A percentile compares a stretch with the other conserved stretches of the same genome.
Conservation (phyloP, 805 yeast species). For the Metschnikowia colocasiae region DNA sequence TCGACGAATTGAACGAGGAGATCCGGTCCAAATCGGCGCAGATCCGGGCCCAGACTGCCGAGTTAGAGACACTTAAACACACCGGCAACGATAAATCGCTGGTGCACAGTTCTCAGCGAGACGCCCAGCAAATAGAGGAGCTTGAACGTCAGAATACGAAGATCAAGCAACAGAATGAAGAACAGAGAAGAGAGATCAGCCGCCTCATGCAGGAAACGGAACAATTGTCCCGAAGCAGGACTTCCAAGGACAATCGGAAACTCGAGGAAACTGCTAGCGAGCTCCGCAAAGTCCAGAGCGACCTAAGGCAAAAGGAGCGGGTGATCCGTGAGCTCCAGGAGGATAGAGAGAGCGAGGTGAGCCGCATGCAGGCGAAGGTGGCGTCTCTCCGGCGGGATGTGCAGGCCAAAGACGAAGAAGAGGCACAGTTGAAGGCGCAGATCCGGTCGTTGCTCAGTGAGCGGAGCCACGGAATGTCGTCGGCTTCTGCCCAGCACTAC, state of each 20-base stretch:
- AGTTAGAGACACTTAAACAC: background rate
- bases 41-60: background rate
- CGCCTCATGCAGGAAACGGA: constrained; percentile 7
- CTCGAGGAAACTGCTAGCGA: constrained; percentile 11
- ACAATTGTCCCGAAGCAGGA: constrained; percentile 10
- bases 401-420: constrained; percentile 24
- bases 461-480: constrained; percentile 15
- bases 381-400: constrained; percentile 19
- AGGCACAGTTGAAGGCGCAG: constrained; percentile 22
- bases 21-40: background rate
- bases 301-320: constrained; percentile 9
- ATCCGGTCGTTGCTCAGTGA: constrained; percentile 21
- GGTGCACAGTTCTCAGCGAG: background rate
- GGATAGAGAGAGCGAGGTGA: constrained; percentile 10
- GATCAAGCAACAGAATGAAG: background rate
- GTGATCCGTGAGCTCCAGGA: constrained; percentile 6
- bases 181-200: background rate
- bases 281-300: constrained; percentile 8
- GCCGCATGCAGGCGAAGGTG: constrained; percentile 18
- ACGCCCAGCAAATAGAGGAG: background rate
- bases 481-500: constrained; percentile 17
- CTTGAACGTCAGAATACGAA: background rate
- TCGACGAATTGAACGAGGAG: constrained; percentile 2
- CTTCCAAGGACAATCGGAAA: constrained; percentile 7
- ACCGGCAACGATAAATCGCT: background rate